Evolutionary conservation across 2,329 filamentous ascomycete species (phyloP).

Genomic region (Beauveria australis): DNA sequence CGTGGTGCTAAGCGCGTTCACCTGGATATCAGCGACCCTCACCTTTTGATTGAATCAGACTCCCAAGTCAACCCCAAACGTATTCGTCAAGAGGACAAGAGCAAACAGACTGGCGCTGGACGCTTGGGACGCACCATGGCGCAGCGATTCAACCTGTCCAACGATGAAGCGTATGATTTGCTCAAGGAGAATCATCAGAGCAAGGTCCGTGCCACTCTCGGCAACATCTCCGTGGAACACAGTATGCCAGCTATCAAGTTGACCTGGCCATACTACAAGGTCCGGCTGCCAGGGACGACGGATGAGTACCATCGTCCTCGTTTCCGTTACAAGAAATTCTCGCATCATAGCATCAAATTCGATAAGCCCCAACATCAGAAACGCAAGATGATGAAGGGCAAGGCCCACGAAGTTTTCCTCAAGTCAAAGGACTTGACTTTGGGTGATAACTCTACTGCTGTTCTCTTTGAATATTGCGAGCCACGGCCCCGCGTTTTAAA

Average conservation of each 20-base stretch:
- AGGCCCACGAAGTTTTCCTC: constrained; percentile 70
- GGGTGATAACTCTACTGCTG: constrained; percentile 78
- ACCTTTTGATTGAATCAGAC: constrained; percentile 75
- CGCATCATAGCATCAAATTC: constrained; percentile 63
- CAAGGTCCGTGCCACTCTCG: constrained; percentile 87
- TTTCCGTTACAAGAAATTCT: constrained; percentile 61
- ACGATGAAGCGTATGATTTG: constrained; percentile 90
- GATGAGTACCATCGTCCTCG: constrained; percentile 78
- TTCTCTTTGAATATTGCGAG: constrained; percentile 93
- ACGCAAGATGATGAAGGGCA: constrained; percentile 73
- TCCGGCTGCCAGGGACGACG: constrained; percentile 66
- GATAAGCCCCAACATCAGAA: constrained; percentile 65
- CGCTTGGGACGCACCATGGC: constrained; percentile 65
- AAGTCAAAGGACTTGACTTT: constrained; percentile 76
- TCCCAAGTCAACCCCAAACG: constrained; percentile 55
- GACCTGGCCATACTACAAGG: constrained; percentile 93
- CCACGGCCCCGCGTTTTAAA: constrained; percentile 86
- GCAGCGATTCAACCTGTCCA: constrained; percentile 88
- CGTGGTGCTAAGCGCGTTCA: constrained; percentile 70
- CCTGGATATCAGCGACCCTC: constrained; percentile 81
- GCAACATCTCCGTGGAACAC: constrained; percentile 89
- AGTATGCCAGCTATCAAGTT: constrained; percentile 84
- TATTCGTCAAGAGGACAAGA: constrained; percentile 44
- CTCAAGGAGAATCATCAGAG: constrained; percentile 95
- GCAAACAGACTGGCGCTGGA: constrained; percentile 59